Evolutionary conservation across 2,329 filamentous ascomycete genomes (phyloP).

Genomic region (Colletotrichum tamarilloi): DNA sequence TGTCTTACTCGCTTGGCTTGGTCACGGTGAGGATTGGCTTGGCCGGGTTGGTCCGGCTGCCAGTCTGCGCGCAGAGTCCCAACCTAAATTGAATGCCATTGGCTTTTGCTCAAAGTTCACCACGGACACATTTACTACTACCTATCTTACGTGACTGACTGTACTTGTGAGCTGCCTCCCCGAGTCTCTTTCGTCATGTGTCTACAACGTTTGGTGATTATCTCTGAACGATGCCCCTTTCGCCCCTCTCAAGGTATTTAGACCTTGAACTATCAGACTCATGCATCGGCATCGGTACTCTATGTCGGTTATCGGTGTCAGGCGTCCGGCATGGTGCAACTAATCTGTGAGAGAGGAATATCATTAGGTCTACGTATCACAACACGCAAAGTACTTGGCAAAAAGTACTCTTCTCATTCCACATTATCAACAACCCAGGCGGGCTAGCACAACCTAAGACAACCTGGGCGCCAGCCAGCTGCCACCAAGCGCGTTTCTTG

Average conservation of each 20-base stretch:
- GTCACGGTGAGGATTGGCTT: constrained; percentile 2
- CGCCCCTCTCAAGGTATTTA: neutral
- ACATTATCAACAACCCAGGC: neutral
- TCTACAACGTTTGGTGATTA: neutral
- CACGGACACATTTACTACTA: too few species aligned
- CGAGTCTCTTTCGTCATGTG: neutral
- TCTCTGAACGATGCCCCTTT: neutral
- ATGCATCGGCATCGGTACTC: neutral
- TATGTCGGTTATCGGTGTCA: neutral
- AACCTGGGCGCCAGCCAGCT: constrained; percentile 14
- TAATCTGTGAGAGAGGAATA: neutral
- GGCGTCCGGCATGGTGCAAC: neutral
- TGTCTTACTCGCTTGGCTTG: neutral
- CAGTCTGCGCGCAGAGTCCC: constrained; percentile 9
- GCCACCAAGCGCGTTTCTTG: constrained; percentile 28
- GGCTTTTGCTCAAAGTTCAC: neutral
- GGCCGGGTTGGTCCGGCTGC: constrained; percentile 9
- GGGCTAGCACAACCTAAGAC: constrained; percentile 29
- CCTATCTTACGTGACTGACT: neutral
- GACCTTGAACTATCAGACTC: neutral
- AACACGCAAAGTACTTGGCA: neutral
- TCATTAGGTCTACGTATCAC: neutral
- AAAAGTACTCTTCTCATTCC: neutral
- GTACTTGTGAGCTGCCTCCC: neutral
- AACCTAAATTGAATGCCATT: constrained; percentile 15